A percentile compares a stretch with the other conserved stretches of the same genome.
These are phyloP conservation scores for Moesziomyces parantarcticus DNA, from an alignment of 1,284 basidiomycete species.

Conservation along the genomic window DNA sequence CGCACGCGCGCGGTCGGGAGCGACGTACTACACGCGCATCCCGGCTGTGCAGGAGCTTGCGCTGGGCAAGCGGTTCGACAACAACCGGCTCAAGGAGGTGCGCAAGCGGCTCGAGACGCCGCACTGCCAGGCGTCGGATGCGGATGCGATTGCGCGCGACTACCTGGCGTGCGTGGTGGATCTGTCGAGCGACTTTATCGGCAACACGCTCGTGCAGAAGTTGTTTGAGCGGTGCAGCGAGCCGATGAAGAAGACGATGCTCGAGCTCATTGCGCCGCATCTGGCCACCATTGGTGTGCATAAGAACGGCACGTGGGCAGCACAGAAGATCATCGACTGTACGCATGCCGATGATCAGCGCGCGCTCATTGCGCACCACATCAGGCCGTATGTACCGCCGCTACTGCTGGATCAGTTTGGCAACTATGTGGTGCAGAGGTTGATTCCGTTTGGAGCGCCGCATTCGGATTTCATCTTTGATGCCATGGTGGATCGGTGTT, in stretches of 20 bases:
- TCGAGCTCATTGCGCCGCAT: conserved; percentile 92
- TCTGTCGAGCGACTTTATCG: conserved; percentile 97
- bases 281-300: conserved; percentile 97
- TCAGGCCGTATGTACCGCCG: conserved; percentile 91
- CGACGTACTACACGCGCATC: conserved; percentile 61
- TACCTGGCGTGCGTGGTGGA: conserved; percentile 84
- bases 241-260: conserved; percentile 82
- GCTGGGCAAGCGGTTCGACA: conserved; percentile 77
- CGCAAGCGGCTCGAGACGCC: conserved; percentile 88
- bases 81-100: conserved; percentile 86
- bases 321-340: conserved; percentile 89
- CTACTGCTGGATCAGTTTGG: conserved; percentile 95
- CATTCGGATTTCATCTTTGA: conserved; percentile 96
- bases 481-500: conserved; percentile 96
- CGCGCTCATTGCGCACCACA: conserved; percentile 82
- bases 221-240: conserved; percentile 90
- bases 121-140: conserved; percentile 83
- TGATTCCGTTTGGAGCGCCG: conserved; percentile 88
- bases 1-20: conserved; percentile 79
- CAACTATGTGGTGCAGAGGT: conserved; percentile 97
- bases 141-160: conserved; percentile 88
- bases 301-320: conserved; percentile 99
- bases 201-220: conserved; percentile 97
- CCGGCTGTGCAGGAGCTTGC: conserved; percentile 59
- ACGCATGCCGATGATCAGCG: conserved; percentile 89